Percentiles rank a stretch among this genome's conserved stretches.
These are phyloP conservation scores for Pichia sp. DNA, from an alignment of 1,139 yeast genomes.

Conservation along the genomic window DNA sequence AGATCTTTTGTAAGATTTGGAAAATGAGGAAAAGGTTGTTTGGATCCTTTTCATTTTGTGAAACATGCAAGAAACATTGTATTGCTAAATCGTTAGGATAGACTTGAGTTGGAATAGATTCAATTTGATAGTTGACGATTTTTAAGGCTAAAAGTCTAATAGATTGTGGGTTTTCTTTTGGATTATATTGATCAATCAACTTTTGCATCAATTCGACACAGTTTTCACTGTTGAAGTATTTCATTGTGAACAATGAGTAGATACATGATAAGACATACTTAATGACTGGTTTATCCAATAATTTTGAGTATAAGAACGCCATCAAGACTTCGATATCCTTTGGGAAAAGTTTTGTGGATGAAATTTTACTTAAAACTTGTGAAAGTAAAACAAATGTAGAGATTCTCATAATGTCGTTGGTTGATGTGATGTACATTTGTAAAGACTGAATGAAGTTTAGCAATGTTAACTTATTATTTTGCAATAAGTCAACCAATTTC, in stretches of 20 bases:
- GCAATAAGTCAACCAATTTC: conserved; percentile 10
- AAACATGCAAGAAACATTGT: conserved; percentile 59
- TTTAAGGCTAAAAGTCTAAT: conserved; percentile 61
- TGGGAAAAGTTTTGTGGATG: conserved; percentile 42
- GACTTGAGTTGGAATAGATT: not conserved
- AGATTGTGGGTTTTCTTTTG: conserved; percentile 63
- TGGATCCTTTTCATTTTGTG: conserved; percentile 94
- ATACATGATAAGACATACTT: conserved; percentile 57
- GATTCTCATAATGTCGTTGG: conserved; percentile 52
- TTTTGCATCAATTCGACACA: conserved; percentile 40
- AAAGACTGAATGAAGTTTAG: conserved; percentile 17
- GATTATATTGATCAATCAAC: conserved; percentile 50
- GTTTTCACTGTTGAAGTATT: conserved; percentile 38
- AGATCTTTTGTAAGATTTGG: conserved; percentile 50
- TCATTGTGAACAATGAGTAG: conserved; percentile 48
- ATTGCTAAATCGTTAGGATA: conserved; percentile 36
- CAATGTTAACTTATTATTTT: conserved; percentile 11
- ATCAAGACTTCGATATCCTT: conserved; percentile 70
- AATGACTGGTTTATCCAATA: conserved; percentile 61
- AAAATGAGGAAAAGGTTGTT: conserved; percentile 76
- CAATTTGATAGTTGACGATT: conserved; percentile 35
- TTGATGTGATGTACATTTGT: conserved; percentile 56
- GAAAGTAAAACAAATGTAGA: conserved; percentile 61
- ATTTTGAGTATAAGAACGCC: conserved; percentile 61
- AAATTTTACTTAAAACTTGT: conserved; percentile 43